Evolutionary conservation across 225 moss, liverwort and hornwort species (phyloP), one percentile per base, ranked within the genome.

Genomic region (Pseudisothecium myosuroides): DNA sequence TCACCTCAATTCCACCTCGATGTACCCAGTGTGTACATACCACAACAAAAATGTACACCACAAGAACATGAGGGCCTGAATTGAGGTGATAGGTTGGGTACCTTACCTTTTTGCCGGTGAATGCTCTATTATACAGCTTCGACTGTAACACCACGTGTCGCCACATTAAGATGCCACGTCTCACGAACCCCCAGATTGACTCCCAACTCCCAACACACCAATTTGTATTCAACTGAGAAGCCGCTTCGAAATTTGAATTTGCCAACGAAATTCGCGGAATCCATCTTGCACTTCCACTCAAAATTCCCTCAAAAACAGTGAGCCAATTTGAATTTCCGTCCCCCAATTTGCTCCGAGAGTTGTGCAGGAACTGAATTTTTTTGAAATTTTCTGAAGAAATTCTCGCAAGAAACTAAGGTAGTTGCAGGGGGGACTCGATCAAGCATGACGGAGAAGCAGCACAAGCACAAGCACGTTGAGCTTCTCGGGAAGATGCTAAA

Each of bases 11-110:
- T 74, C 11, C 0, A 0, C 18, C 4, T 1, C 1, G 0, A 31
- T 74, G 11, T 47, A 47, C 0, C 17, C 2, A 2, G 0, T 32
- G 5, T 34, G 1, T 22, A 9, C 14, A 52, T 22, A 14, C 2
- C 3, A 2, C 5, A 54, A 52, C 9, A 36, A 76, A 52, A 76
- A 54, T 36, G 3, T 36, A 76, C 2, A 54, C 36, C 5, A 21
- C 9, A 36, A 22, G 5, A 36, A 76, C 8, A 76, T 52, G 8
- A 50, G 8, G 7, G 12, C 19, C 9, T 2, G 4, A 19, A 49
- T 74, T 18, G 18, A 47, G 31, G 18, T 47, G 11, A 73, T 3
- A 69, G 68, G 4, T 3, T n/a, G 22, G 22, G 2, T 37, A 9
- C 43, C 3, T 27, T 9, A 28, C 17, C 6, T 17, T 18, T 10